These are phyloP conservation scores for Heterobasidion annosum DNA, from an alignment of 1,284 basidiomycete species.

Conservation along the genomic window DNA sequence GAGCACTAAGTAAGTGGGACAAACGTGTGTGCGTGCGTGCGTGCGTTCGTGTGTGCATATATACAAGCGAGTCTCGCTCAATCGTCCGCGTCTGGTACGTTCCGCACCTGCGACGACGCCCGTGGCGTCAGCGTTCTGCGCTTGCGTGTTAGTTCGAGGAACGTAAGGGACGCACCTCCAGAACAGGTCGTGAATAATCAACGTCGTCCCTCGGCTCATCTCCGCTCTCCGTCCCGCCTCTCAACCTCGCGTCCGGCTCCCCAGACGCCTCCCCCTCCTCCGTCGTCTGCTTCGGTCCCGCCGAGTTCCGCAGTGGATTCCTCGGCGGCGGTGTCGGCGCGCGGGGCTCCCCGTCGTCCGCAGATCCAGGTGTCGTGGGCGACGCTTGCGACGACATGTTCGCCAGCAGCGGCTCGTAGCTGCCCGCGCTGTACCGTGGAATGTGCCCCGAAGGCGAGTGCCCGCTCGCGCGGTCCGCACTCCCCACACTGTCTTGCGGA, in stretches of 20 bases:
- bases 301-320: slow-evolving; percentile 23
- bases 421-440: slow-evolving; percentile 45
- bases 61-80: neutral
- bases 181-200: slow-evolving; percentile 47
- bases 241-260: slow-evolving; percentile 30
- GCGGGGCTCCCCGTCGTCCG: slow-evolving; percentile 2
- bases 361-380: slow-evolving; percentile 13
- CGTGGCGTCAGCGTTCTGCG: neutral
- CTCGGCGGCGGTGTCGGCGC: slow-evolving; percentile 27
- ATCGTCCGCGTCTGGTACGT: neutral
- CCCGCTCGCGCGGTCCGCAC: slow-evolving; percentile 16
- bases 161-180: slow-evolving; percentile 36
- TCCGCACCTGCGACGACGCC: neutral
- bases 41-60: too few species aligned
- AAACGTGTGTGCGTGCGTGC: too few species aligned
- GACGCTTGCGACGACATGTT: slow-evolving; percentile 24
- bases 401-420: slow-evolving; percentile 55
- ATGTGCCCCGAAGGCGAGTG: slow-evolving; percentile 27
- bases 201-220: slow-evolving; percentile 38
- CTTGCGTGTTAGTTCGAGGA: neutral
- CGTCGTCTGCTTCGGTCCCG: neutral
- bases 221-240: slow-evolving; percentile 28
- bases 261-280: slow-evolving; percentile 10
- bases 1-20: too few species aligned
- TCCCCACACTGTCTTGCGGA: slow-evolving; percentile 12